Evolutionary conservation across 2,329 filamentous ascomycete genomes (phyloP), one percentile per base, ranked within the genome.

Genomic region (Fusarium keratoplasticum): DNA sequence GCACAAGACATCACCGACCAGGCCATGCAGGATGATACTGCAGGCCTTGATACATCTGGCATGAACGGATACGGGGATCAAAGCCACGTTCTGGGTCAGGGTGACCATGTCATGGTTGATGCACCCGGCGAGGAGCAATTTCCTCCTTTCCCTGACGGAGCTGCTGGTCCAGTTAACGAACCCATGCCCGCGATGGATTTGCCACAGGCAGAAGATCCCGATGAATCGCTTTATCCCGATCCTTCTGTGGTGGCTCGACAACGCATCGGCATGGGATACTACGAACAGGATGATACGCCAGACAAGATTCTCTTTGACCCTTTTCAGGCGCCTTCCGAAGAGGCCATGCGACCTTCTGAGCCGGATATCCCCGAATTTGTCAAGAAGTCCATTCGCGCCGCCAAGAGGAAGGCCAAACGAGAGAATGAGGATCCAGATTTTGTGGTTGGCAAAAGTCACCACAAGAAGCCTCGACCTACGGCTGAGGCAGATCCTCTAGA

Each of bases 231-330:
- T 3, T 88, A 88, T 71, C 87, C 88, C 0, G 88, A 90, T 66
- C 86, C 87, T 8, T 82, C 86, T n/a, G 76, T 83, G 38, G 79
- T 86, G 40, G 82, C 81, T 44, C 83, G 82, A n/a, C 86, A 87
- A 60, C 83, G 87, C 35, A 87, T 90, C 71, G 89, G 89, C 18
- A 87, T 89, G 84, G 89, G 88, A 11, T 91, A 90, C 79, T 91
- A 90, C 76, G 86, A 90, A 66, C 88, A 89, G 74, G 88, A 89
- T 68, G 87, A 89, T 72, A 86, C 85, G 25, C 85, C 87, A 2
- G 88, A 90, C 78, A 88, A 84, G 76, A 91, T 91, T 78, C 79
- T 91, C 4, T 91, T 91, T 67, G 88, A 91, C 71, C 86, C 87
- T 10, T 91, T 90, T 76, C 86, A 90, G 73, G 84, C 84, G 31